Evolutionary conservation across 129 eudicot species (phyloP), one percentile per base, ranked within the genome.

Genomic region (Arctium lappa): DNA sequence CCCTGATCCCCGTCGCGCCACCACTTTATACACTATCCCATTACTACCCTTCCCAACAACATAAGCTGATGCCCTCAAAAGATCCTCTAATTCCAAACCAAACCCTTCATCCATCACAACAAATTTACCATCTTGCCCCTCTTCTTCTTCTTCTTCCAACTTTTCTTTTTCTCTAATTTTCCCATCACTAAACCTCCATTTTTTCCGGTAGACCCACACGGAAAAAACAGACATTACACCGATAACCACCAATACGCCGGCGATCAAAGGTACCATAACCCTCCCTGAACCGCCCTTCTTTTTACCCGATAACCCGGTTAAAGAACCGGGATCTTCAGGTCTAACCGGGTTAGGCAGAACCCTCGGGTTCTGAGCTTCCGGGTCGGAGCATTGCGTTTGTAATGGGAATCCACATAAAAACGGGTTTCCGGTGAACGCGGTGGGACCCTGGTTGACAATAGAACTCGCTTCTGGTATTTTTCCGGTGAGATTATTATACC

Each of bases 41-140:
- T 88, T 93, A 76, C 91, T 89, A 68, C 99, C 91, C 78, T 95
- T 95, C 31, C 99, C 99, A 53, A 95, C 92, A 40, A 95, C 99
- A 79, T 93, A 95, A 30, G 99, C 99, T 1, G 98, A 95, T 12
- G 99, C 99, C 91, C 98, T 93, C 92, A 95, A 69, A 81, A 95
- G 84, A 91, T 95, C 99, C 85, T 93, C 98, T 38, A 95, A 83
- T 77, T 93, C 99, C 95, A 95, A 78, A 79, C 86, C 86, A 87
- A 93, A 90, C 87, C 97, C 98, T 79, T 91, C 99, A 79, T 95
- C 98, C 76, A 95, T 40, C 63, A 89, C 93, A 2, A 91, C 91
- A 69, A 93, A 95, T 89, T 95, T 95, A 88, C 97, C 97, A 82
- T 93, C 93, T 73, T 95, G 95, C 87, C 93, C 98, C 80, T 93